These are phyloP conservation scores for Verticillium klebahnii DNA, from an alignment of 2,329 filamentous ascomycete species.

Conservation along the genomic window DNA sequence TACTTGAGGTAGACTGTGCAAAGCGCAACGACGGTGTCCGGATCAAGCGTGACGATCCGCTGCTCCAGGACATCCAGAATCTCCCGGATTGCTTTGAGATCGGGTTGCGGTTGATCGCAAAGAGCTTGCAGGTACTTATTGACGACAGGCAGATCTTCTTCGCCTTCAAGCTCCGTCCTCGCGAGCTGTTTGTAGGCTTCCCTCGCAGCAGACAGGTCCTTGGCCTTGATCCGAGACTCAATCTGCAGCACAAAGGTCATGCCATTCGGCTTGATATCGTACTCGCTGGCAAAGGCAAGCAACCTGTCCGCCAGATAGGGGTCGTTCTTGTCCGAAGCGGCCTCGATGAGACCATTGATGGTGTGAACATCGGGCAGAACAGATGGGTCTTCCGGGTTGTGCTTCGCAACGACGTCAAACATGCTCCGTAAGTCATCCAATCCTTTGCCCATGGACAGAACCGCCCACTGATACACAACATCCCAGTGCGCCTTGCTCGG, in stretches of 20 bases:
- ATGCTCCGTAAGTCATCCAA: conserved; percentile 70
- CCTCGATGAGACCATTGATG: conserved; percentile 72
- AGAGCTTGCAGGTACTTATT: conserved; percentile 71
- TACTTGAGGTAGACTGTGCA: conserved; percentile 68
- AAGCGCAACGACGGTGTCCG: conserved; percentile 70
- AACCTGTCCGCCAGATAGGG: conserved; percentile 70
- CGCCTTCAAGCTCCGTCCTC: conserved; percentile 38
- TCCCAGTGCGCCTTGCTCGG: conserved; percentile 61
- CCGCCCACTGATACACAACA: conserved; percentile 70
- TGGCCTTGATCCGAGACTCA: conserved; percentile 66
- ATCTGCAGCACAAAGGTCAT: conserved; percentile 71
- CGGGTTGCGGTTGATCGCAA: conserved; percentile 53
- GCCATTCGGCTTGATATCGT: conserved; percentile 62
- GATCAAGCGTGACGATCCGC: conserved; percentile 62
- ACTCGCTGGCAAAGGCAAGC: conserved; percentile 59
- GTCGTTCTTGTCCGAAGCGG: conserved; percentile 66
- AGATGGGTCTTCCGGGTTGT: conserved; percentile 39
- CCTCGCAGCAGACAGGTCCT: conserved; percentile 67
- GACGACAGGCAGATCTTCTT: conserved; percentile 57
- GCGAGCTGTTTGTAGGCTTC: conserved; percentile 61
- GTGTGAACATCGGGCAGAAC: conserved; percentile 61
- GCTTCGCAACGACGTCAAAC: conserved; percentile 60
- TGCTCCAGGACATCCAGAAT: conserved; percentile 70
- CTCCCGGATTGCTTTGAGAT: conserved; percentile 68
- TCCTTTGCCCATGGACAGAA: conserved; percentile 62